These are phyloP conservation scores for Kazachstania taianensis DNA, from an alignment of 805 yeast genomes.

Conservation along the genomic window DNA sequence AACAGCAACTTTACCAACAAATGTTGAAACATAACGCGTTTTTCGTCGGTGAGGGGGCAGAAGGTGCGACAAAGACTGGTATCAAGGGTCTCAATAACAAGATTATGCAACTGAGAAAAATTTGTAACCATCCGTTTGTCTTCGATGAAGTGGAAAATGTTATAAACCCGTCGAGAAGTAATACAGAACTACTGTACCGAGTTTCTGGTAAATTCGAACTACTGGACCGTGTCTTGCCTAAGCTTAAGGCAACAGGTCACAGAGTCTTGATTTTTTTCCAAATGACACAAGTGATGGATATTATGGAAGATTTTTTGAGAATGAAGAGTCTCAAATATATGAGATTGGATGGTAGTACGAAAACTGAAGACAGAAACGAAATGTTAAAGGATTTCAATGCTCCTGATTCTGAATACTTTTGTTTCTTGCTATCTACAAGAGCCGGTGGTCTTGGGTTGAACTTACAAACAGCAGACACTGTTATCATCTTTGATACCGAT, in stretches of 20 bases:
- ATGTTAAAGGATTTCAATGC: conserved; percentile 68
- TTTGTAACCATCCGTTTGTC: conserved; percentile 82
- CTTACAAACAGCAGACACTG: conserved; percentile 82
- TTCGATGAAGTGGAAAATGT: conserved; percentile 72
- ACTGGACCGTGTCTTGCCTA: conserved; percentile 64
- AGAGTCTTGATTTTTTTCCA: conserved; percentile 76
- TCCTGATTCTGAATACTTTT: conserved; percentile 65
- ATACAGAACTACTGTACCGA: conserved; percentile 65
- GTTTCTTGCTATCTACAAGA: conserved; percentile 71
- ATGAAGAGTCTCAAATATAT: conserved; percentile 56
- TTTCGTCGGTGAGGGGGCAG: conserved; percentile 51
- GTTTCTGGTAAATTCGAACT: conserved; percentile 74
- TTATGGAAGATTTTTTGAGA: conserved; percentile 75
- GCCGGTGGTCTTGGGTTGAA: conserved; percentile 86
- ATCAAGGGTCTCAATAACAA: conserved; percentile 71
- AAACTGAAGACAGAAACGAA: conserved; percentile 72
- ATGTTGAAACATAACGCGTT: conserved; percentile 64
- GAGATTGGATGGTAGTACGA: conserved; percentile 75
- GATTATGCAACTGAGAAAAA: conserved; percentile 76
- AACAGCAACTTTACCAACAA: conserved; percentile 60
- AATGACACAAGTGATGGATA: conserved; percentile 86
- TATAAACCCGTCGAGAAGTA: conserved; percentile 50
- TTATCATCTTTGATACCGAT: conserved; percentile 76
- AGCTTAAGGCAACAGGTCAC: conserved; percentile 64
- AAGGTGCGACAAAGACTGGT: conserved; percentile 53